Percentiles rank a stretch among this genome's conserved stretches.
Evolutionary conservation across 2,329 filamentous ascomycete species (phyloP).

Genomic region (Aspergillus sp.): DNA sequence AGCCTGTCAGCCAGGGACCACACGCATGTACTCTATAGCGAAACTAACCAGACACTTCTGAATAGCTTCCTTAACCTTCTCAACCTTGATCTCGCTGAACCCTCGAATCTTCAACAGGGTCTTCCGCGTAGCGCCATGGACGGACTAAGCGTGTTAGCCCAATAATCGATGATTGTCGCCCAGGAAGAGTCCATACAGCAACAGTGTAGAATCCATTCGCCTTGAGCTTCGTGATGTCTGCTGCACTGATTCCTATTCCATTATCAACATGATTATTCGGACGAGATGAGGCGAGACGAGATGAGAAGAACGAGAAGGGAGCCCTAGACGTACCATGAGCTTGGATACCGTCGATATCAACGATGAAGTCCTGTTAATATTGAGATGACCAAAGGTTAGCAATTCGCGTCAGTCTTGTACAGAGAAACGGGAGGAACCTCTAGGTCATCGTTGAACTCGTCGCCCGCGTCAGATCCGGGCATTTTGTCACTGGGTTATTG

Average conservation of each 20-base stretch:
- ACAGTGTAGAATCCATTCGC: slow-evolving; percentile 57
- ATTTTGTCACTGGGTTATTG: slow-evolving; percentile 25
- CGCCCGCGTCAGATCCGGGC: slow-evolving; percentile 47
- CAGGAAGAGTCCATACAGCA: slow-evolving; percentile 39
- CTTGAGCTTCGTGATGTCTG: slow-evolving; percentile 61
- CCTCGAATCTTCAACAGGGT: slow-evolving; percentile 61
- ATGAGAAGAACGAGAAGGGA: not conserved
- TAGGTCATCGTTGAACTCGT: slow-evolving; percentile 48
- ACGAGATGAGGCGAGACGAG: not conserved
- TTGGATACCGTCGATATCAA: slow-evolving; percentile 61
- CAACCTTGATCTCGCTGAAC: slow-evolving; percentile 63
- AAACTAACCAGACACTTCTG: slow-evolving; percentile 50
- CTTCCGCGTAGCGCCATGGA: slow-evolving; percentile 54
- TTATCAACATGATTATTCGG: not conserved
- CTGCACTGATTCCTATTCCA: slow-evolving; percentile 51
- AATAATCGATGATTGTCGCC: not conserved
- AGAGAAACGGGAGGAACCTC: not conserved
- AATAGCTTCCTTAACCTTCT: slow-evolving; percentile 63
- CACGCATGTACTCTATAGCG: slow-evolving; percentile 44
- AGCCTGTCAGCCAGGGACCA: slow-evolving; percentile 31
- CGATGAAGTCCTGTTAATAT: slow-evolving; percentile 48
- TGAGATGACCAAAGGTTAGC: not conserved
- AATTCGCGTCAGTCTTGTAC: not conserved
- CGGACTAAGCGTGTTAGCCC: slow-evolving; percentile 39
- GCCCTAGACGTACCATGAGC: slow-evolving; percentile 46